Conservation (phyloP, 2,329 filamentous ascomycete species). For the Xenoacremonium recifei region DNA sequence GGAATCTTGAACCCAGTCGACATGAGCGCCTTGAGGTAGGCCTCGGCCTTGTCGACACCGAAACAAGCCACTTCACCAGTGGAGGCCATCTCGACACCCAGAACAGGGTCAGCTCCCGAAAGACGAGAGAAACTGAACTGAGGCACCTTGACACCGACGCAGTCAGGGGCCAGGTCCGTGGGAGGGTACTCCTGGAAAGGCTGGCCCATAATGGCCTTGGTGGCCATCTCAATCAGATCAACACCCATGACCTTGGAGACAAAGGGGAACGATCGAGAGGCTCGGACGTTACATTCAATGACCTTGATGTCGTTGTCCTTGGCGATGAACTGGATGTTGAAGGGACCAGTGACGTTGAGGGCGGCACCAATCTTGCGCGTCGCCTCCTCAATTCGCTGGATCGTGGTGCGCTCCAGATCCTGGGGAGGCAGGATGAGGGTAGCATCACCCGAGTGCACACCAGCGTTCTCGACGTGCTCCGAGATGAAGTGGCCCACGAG, state of each 20-base stretch:
- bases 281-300: constrained; percentile 97
- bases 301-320: constrained; percentile 99
- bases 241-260: constrained; percentile 98
- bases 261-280: constrained; percentile 95
- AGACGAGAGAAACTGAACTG: constrained; percentile 99
- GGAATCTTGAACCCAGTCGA: constrained; percentile 96
- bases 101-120: constrained; percentile 90
- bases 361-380: constrained; percentile 93
- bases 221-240: constrained; percentile 97
- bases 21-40: constrained; percentile 92
- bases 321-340: constrained; percentile 99
- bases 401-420: constrained; percentile 85
- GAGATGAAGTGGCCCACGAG: constrained; percentile 97
- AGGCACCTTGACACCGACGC: constrained; percentile 95
- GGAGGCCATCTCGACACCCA: constrained; percentile 98
- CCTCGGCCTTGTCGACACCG: constrained; percentile 93
- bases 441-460: constrained; percentile 96
- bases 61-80: constrained; percentile 98
- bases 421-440: constrained; percentile 94
- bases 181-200: constrained; percentile 81
- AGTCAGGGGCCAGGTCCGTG: constrained; percentile 71
- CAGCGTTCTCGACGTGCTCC: constrained; percentile 97
- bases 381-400: constrained; percentile 87
- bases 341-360: constrained; percentile 92
- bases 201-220: constrained; percentile 88